Evolutionary conservation across 768 basidiomycete genomes (phyloP), one percentile per base, ranked within the genome.

Genomic region (Rhodotorula paludigena): DNA sequence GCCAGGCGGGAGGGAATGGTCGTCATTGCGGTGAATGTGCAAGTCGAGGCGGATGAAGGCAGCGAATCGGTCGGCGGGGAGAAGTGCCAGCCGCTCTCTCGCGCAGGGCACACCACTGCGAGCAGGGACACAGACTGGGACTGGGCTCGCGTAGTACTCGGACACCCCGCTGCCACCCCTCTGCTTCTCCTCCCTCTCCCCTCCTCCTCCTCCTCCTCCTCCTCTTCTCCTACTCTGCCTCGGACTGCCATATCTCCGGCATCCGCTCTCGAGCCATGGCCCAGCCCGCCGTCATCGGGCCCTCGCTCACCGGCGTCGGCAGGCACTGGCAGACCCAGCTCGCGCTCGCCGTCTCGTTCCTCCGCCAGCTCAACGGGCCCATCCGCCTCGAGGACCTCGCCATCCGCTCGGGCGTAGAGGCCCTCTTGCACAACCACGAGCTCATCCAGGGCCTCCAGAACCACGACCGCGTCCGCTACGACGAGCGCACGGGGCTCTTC

Each of bases 1-100:
- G 94, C 89, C 15, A 99, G 84, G 45, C 94, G 86, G 48, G 92
- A 79, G 25, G 94, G 93, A 78, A 97, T 97, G 56, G 90, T 96
- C 7, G 86, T 84, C 86, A 88, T 87, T 30, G 5, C 52, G 28
- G n/a, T n/a, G 20, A 42, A 42, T 42, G 55, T n/a, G 47, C 45
- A 45, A 45, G 44, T 23, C 14, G 28, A 41, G 33, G 33, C 30
- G n/a, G n/a, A n/a, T n/a, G n/a, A n/a, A n/a, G n/a, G n/a, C n/a
- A n/a, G n/a, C n/a, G n/a, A n/a, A n/a, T n/a, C n/a, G n/a, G n/a
- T n/a, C n/a, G n/a, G n/a, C n/a, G n/a, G n/a, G n/a, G n/a, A n/a
- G n/a, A n/a, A n/a, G n/a, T n/a, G n/a, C n/a, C n/a, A n/a, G n/a
- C n/a, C n/a, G n/a, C n/a, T n/a, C n/a, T n/a, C n/a, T n/a, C n/a